Evolutionary conservation across 2,329 filamentous ascomycete genomes (phyloP), one percentile per base, ranked within the genome.

Genomic region (Colletotrichum filicis): DNA sequence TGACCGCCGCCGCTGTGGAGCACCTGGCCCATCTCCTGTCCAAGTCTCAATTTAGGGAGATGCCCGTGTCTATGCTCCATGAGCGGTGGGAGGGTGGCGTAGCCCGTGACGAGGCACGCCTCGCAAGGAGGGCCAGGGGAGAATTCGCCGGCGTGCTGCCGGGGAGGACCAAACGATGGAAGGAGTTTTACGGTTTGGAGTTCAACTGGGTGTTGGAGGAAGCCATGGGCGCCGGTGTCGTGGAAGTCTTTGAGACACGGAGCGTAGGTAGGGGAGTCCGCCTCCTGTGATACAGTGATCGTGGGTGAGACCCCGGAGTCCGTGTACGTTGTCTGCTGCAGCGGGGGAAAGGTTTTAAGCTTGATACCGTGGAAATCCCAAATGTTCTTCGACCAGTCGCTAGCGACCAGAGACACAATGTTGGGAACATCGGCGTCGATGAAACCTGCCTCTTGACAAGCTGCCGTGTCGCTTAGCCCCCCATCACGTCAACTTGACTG

Each of bases 191-290:
- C 77, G 93, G 93, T 0, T 81, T 94, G 73, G 83, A 87, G 56
- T 95, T 94, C 80, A 88, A 92, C 71, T 95, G 92, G 92, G 86
- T 93, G 19, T 79, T 95, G 55, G 91, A 89, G 53, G 92, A 95
- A 80, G 93, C 92, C 56, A 86, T 94, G 28, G 93, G 93, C 0
- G 86, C 91, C 32, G 93, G 93, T 1, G 78, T 92, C 19, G 87
- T 95, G 4, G 93, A 95, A 81, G 83, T 94, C 16, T 95, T 95
- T 80, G 90, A 94, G 78, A 95, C 93, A 14, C 87, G 91, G 16
- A 93, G 90, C 77, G 92, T 95, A n/a, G 93, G 93, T 1, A 86
- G 88, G 73, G 93, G 90, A 12, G 87, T 94, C 71, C 86, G 90
- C 75, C 81, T 82, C 63, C 68, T 87, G 69, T 81, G 80, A 74